A percentile compares a stretch with the other conserved stretches of the same genome.
Conservation (phyloP, 75 land plant genomes). For the Pseudotsuga menziesii region DNA sequence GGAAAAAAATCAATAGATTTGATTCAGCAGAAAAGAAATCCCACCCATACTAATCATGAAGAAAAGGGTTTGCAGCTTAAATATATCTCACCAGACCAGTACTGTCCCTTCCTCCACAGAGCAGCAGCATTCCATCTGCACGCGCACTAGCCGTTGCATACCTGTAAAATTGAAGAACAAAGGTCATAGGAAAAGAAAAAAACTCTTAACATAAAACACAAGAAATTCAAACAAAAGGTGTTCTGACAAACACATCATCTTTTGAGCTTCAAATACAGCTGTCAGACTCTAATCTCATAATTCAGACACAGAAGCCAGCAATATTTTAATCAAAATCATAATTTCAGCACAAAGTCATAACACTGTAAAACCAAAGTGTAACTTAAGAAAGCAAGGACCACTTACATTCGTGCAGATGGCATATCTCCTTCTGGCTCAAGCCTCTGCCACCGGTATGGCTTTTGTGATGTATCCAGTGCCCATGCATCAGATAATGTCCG, state of each 20-base stretch:
- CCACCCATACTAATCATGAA: background rate
- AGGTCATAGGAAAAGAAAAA: slow-evolving; percentile 2
- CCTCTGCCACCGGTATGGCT: slow-evolving; percentile 79
- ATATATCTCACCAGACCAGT: slow-evolving; percentile 52
- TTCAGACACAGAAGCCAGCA: background rate
- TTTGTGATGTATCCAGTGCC: slow-evolving; percentile 87
- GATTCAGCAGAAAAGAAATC: background rate
- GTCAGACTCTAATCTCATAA: background rate
- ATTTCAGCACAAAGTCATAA: background rate
- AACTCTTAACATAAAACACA: background rate
- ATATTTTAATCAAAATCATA: too few species aligned
- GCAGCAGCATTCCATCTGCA: slow-evolving; percentile 94
- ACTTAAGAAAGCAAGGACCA: background rate
- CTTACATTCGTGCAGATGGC: slow-evolving; percentile 82
- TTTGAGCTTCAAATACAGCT: background rate
- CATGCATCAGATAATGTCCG: slow-evolving; percentile 77
- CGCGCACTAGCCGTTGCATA: slow-evolving; percentile 99
- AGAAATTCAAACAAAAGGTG: background rate
- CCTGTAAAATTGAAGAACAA: slow-evolving; percentile 35
- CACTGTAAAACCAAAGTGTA: background rate
- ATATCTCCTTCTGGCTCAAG: slow-evolving; percentile 85
- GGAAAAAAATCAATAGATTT: background rate
- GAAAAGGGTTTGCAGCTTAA: background rate
- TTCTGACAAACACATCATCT: background rate
- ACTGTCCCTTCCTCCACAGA: slow-evolving; percentile 96